Conservation (phyloP, 2,329 filamentous ascomycete species). For the Paracamarosporium sp. region DNA sequence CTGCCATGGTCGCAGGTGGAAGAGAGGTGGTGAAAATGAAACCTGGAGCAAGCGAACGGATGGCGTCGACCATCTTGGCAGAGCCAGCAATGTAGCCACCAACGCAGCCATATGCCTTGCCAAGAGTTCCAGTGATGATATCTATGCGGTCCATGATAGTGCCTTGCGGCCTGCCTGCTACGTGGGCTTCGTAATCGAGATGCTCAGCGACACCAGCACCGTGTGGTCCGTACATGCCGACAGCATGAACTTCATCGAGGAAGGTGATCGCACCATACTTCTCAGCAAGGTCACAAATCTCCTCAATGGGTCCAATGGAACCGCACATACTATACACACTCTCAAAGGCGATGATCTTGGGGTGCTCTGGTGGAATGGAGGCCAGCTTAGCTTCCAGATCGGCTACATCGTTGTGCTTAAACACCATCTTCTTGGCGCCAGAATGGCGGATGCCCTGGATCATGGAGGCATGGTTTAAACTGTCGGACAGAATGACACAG, state of each 20-base stretch:
- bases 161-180: constrained; percentile 74
- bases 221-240: constrained; percentile 97
- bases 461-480: constrained; percentile 98
- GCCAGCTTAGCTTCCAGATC: constrained; percentile 90
- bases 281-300: constrained; percentile 93
- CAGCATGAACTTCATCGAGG: constrained; percentile 96
- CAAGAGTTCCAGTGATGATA: constrained; percentile 96
- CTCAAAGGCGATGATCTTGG: constrained; percentile 99
- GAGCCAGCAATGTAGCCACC: constrained; percentile 97
- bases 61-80: constrained; percentile 83
- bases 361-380: constrained; percentile 80
- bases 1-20: constrained; percentile 95
- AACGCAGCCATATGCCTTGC: constrained; percentile 97
- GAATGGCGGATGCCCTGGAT: constrained; percentile 99
- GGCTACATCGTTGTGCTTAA: constrained; percentile 96
- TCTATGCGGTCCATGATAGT: constrained; percentile 96
- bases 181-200: constrained; percentile 89
- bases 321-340: constrained; percentile 99
- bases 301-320: constrained; percentile 92
- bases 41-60: constrained; percentile 91
- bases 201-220: constrained; percentile 97
- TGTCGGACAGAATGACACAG: constrained; percentile 97
- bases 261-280: constrained; percentile 99
- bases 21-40: constrained; percentile 99
- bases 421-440: constrained; percentile 95